A percentile compares a stretch with the other conserved stretches of the same genome.
These are phyloP conservation scores for Amylostereum chailletii DNA, from an alignment of 1,284 basidiomycete species.

Conservation along the genomic window DNA sequence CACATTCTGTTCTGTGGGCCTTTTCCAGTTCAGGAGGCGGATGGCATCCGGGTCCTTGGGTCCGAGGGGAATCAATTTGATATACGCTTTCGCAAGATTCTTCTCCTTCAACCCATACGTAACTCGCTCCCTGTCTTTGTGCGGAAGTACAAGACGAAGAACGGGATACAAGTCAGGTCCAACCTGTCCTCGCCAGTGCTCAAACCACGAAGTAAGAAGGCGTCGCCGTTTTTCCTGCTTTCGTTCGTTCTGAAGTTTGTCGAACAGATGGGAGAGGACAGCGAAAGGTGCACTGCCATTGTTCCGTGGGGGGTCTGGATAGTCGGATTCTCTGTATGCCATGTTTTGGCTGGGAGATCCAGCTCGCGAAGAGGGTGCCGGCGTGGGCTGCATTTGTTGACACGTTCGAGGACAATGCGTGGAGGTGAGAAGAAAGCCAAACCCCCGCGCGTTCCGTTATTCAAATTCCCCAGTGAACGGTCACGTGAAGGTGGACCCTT, in stretches of 20 bases:
- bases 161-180: slow-evolving; percentile 72
- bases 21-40: slow-evolving; percentile 84
- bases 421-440: too few relatives aligned
- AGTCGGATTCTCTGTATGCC: slow-evolving; percentile 13
- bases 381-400: slow-evolving; percentile 29
- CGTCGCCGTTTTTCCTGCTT: slow-evolving; percentile 63
- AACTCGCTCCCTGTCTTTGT: slow-evolving; percentile 88
- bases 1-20: slow-evolving; percentile 63
- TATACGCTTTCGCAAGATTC: slow-evolving; percentile 83
- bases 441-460: too few relatives aligned
- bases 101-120: slow-evolving; percentile 91
- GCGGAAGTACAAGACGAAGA: slow-evolving; percentile 65
- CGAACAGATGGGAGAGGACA: slow-evolving; percentile 58
- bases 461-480: too few relatives aligned
- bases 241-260: slow-evolving; percentile 57
- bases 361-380: slow-evolving; percentile 35
- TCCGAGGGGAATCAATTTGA: slow-evolving; percentile 78
- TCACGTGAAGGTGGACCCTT: too few relatives aligned
- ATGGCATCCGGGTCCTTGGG: slow-evolving; percentile 72
- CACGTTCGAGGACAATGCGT: too few relatives aligned
- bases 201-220: slow-evolving; percentile 63
- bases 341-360: slow-evolving; percentile 16
- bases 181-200: slow-evolving; percentile 74
- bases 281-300: slow-evolving; percentile 59
- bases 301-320: slow-evolving; percentile 53